Evolutionary conservation across 495 filamentous ascomycete species (phyloP), one percentile per base, ranked within the genome.

Genomic region (Penicillium salamii): DNA sequence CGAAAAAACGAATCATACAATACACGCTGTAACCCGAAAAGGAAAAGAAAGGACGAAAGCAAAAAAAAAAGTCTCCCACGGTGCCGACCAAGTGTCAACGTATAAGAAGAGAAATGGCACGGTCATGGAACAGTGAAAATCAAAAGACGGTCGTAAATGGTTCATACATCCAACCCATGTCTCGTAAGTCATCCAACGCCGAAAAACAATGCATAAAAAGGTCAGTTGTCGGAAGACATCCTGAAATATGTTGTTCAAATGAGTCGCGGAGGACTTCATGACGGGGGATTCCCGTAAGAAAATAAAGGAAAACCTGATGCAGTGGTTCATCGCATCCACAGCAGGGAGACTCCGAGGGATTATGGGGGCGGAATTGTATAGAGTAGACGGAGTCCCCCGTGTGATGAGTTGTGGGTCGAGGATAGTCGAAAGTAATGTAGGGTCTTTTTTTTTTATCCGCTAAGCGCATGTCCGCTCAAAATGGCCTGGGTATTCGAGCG

Each of bases 141-240:
- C 29, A 32, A 44, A n/a, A 50, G 43, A 54, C 32, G 60, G 66
- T 62, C 64, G 54, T 68, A 71, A 63, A 68, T 70, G 58, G 69
- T 63, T 70, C 72, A 73, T 67, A 72, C 69, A 77, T 70, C 69
- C 72, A 59, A 63, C 61, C 71, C 61, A 59, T 71, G 67, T 70
- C 60, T 63, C 65, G 63, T 63, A 59, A 66, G 59, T 62, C 60
- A 63, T 66, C 44, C 62, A 75, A 68, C 74, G 70, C 62, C 74
- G 59, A 57, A 59, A 32, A 70, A 62, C 55, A 68, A 70, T 72
- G 71, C 68, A 42, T 57, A 23, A 37, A 59, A 47, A 34, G 33
- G 29, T 39, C 34, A 20, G 29, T 29, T 43, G 57, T 23, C 29
- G 7, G 36, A n/a, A 31, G 20, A 34, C 42, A 55, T 53, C 34